A percentile compares a stretch with the other conserved stretches of the same genome.
Conservation (phyloP, 148 eudicot genomes). For the Cornus controversa region DNA sequence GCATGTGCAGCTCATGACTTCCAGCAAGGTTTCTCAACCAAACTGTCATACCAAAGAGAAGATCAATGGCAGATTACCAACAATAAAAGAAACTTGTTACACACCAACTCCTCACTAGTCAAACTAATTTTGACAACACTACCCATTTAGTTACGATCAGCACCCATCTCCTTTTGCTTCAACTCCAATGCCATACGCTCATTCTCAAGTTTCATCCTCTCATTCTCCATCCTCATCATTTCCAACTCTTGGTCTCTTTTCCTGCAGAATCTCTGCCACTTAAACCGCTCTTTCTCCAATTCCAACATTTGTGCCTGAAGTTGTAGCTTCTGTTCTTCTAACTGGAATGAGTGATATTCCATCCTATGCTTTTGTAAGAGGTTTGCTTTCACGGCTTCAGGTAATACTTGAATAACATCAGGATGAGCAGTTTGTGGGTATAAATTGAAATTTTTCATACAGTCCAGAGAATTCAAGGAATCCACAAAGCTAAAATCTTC, state of each 20-base stretch:
- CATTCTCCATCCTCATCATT: constrained; percentile 59
- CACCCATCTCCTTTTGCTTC: constrained; percentile 61
- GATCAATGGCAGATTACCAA: neutral
- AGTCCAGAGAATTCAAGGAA: constrained; percentile 34
- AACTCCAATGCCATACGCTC: constrained; percentile 69
- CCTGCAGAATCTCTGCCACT: constrained; percentile 72
- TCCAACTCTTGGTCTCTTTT: constrained; percentile 71
- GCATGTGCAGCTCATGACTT: neutral
- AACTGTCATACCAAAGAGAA: neutral
- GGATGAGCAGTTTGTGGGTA: constrained; percentile 26
- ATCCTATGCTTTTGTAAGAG: constrained; percentile 42
- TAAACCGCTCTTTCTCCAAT: constrained; percentile 64
- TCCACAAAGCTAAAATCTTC: constrained; percentile 38
- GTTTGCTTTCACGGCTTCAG: constrained; percentile 41
- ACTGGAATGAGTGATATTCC: constrained; percentile 37
- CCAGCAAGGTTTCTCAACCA: neutral
- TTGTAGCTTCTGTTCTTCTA: constrained; percentile 63
- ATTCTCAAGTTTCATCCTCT: constrained; percentile 72
- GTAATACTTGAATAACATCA: constrained; percentile 30
- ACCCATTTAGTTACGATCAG: constrained; percentile 5
- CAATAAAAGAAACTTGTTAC: constrained; percentile 5
- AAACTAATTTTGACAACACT: neutral
- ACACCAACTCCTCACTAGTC: neutral
- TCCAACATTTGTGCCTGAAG: constrained; percentile 62
- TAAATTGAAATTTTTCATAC: constrained; percentile 36